These are phyloP conservation scores for Pythium coloratum DNA, from an alignment of 352 stramenopile species.

Conservation along the genomic window DNA sequence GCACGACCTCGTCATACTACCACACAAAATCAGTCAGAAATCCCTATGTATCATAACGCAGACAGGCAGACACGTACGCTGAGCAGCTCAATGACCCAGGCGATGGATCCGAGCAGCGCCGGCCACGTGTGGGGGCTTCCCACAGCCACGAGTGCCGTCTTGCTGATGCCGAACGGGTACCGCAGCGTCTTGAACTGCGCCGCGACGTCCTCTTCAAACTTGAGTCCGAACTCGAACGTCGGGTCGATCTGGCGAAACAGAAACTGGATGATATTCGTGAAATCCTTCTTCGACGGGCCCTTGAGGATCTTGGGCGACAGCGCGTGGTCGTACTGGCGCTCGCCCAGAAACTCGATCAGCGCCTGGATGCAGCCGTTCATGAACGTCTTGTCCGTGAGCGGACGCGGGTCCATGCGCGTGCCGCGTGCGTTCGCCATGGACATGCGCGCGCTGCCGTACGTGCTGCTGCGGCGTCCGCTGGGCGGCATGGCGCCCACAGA, in stretches of 20 bases:
- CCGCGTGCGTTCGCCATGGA: conserved; percentile 44
- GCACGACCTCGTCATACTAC: conserved; percentile 87
- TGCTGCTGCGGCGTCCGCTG: conserved; percentile 54
- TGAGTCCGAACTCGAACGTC: conserved; percentile 78
- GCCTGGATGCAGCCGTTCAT: conserved; percentile 90
- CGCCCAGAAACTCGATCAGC: conserved; percentile 93
- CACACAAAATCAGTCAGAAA: conserved; percentile 12
- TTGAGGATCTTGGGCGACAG: conserved; percentile 91
- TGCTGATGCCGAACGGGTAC: conserved; percentile 97
- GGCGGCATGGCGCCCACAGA: conserved; percentile 36
- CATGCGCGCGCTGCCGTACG: conserved; percentile 56
- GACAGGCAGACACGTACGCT: conserved; percentile 58
- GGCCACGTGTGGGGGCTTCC: conserved; percentile 96
- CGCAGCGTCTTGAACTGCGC: conserved; percentile 68
- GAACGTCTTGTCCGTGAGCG: conserved; percentile 91
- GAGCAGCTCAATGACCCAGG: conserved; percentile 97
- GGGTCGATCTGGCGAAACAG: conserved; percentile 94
- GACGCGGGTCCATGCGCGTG: conserved; percentile 74
- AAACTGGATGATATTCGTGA: conserved; percentile 97
- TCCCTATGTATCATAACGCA: neutral
- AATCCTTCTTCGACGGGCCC: conserved; percentile 96
- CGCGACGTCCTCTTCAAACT: conserved; percentile 80
- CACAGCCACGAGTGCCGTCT: conserved; percentile 93
- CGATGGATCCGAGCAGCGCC: conserved; percentile 93
- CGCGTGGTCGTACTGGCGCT: conserved; percentile 90